Evolutionary conservation across 331 rosid genomes (phyloP).

Genomic region (Pyracantha coccinea): DNA sequence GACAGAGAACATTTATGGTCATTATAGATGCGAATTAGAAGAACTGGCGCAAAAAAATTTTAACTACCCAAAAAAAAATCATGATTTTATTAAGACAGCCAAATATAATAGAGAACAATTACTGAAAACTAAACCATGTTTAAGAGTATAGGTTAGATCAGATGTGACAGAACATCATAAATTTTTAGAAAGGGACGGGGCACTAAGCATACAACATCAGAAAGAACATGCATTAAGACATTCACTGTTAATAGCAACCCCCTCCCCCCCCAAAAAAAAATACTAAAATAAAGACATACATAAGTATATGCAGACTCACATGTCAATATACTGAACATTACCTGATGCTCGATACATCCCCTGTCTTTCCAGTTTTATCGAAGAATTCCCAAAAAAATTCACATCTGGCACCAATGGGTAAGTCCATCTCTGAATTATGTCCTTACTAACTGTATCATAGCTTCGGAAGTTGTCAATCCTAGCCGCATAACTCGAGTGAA

Average conservation of each 20-base stretch:
- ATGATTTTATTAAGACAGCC: background rate
- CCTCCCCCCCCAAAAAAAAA: background rate
- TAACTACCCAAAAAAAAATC: background rate
- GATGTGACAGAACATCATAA: background rate
- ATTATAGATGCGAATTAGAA: background rate
- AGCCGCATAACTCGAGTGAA: conserved; percentile 87
- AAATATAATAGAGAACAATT: background rate
- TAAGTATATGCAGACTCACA: background rate
- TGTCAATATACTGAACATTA: conserved; percentile 17
- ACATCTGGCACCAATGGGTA: conserved; percentile 95
- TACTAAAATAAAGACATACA: background rate
- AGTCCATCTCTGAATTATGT: conserved; percentile 96
- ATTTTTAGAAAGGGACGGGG: background rate
- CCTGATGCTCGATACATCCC: conserved; percentile 94
- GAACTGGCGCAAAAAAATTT: background rate
- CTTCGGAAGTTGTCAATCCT: conserved; percentile 94
- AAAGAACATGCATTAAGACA: background rate
- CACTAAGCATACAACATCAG: background rate
- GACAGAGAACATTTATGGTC: background rate
- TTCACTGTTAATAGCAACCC: background rate
- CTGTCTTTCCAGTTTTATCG: conserved; percentile 68
- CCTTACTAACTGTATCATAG: conserved; percentile 88
- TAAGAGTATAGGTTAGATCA: background rate
- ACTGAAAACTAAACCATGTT: too few relatives aligned
- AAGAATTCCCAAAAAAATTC: conserved; percentile 55